Conservation (phyloP, 2,329 filamentous ascomycete genomes). For the Colletotrichum graminicola region DNA sequence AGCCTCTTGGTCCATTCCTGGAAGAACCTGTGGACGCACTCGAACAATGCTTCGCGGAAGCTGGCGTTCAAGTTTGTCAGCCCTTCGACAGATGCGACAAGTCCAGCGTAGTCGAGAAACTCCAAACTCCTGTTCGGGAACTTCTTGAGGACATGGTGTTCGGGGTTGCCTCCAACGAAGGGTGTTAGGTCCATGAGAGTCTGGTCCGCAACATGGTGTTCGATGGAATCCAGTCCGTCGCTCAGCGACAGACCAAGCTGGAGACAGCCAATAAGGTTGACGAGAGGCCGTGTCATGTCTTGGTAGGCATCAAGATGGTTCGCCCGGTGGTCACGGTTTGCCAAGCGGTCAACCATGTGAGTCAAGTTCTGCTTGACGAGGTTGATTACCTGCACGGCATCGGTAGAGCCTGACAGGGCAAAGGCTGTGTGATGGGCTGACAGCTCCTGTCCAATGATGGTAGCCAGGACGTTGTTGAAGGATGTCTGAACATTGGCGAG, state of each 20-base stretch:
- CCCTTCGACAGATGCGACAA: constrained; percentile 62
- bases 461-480: constrained; percentile 80
- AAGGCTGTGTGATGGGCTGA: constrained; percentile 53
- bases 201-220: constrained; percentile 3
- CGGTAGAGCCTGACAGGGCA: constrained; percentile 47
- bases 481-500: constrained; percentile 83
- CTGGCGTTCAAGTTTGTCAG: constrained; percentile 54
- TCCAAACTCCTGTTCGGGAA: constrained; percentile 57
- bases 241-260: constrained; percentile 79
- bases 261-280: constrained; percentile 84
- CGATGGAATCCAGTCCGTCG: constrained; percentile 52
- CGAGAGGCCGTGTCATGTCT: constrained; percentile 83
- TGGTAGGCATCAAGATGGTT: constrained; percentile 82
- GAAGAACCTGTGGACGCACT: constrained; percentile 80
- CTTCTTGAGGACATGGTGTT: constrained; percentile 35
- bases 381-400: constrained; percentile 59
- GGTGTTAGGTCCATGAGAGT: constrained; percentile 62
- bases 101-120: constrained; percentile 63
- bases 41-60: constrained; percentile 69
- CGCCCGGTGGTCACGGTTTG: constrained; percentile 73
- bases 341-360: constrained; percentile 78
- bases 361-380: constrained; percentile 69
- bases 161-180: constrained; percentile 63
- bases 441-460: constrained; percentile 65
- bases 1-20: constrained; percentile 84